Evolutionary conservation across 2,329 filamentous ascomycete species (phyloP).

Genomic region (Diaporthe sp.): DNA sequence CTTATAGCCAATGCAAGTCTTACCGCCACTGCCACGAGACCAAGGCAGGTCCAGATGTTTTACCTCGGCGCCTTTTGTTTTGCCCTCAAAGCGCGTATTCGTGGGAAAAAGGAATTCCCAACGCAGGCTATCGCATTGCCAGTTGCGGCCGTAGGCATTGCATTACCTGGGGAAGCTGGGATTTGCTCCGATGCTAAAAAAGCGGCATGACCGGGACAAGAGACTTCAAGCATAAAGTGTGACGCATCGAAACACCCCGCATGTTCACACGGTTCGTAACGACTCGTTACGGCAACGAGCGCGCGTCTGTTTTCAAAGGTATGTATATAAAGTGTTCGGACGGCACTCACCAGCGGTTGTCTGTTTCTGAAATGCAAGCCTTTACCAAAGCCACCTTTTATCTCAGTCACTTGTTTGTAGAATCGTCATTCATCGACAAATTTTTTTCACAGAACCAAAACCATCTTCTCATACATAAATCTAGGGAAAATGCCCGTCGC

Average conservation of each 20-base stretch:
- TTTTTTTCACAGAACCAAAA: not conserved
- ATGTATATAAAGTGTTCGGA: not conserved
- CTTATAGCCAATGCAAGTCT: not conserved
- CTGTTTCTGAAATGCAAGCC: not conserved
- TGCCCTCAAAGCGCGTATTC: not conserved
- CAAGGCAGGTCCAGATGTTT: not conserved
- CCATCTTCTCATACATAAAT: not conserved
- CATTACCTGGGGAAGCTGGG: slow-evolving; percentile 2
- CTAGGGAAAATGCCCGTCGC: slow-evolving; percentile 10
- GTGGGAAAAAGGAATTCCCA: slow-evolving; percentile 10
- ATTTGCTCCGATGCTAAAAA: slow-evolving; percentile 10
- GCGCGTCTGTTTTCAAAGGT: not conserved
- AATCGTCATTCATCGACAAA: too few relatives aligned
- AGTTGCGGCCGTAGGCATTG: not conserved
- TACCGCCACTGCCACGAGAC: not conserved
- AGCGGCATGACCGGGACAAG: slow-evolving; percentile 31
- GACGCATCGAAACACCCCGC: slow-evolving; percentile 28
- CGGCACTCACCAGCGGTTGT: too few relatives aligned
- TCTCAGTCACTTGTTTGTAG: not conserved
- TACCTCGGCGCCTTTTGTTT: not conserved
- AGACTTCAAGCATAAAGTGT: slow-evolving; percentile 17
- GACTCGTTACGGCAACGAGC: slow-evolving; percentile 19
- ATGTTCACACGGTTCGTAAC: slow-evolving; percentile 1
- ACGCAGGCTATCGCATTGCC: not conserved
- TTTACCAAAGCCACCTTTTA: too few relatives aligned